Evolutionary conservation across 2,329 filamentous ascomycete genomes (phyloP).

Genomic region (Fusarium denticulatum): DNA sequence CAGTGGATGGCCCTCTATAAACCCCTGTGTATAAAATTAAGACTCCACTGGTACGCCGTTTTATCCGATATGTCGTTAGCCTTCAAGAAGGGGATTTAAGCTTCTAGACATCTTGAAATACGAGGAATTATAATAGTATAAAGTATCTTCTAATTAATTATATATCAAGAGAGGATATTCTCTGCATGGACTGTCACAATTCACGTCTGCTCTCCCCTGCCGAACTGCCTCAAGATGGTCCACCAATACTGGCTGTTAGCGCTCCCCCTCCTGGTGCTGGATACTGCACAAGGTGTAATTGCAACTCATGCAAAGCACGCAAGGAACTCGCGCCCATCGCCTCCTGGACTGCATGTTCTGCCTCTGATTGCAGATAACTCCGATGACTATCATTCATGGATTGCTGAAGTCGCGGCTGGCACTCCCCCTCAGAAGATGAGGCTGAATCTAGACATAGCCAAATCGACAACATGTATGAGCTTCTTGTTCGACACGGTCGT

Average conservation of each 20-base stretch:
- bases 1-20: neutral
- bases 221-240: neutral
- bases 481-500: fast-evolving
- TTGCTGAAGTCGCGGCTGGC: neutral
- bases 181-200: fast-evolving
- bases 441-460: neutral
- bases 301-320: neutral
- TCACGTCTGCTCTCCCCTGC: fast-evolving
- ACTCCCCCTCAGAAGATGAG: neutral
- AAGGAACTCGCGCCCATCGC: neutral
- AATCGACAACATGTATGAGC: neutral
- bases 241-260: neutral
- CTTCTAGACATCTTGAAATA: neutral
- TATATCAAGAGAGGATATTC: neutral
- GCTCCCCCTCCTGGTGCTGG: neutral
- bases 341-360: neutral
- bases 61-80: neutral
- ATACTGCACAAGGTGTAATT: neutral
- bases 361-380: neutral
- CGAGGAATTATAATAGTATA: neutral
- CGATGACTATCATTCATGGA: neutral
- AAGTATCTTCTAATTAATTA: neutral
- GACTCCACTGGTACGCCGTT: neutral
- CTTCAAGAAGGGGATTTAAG: neutral
- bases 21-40: neutral